Conservation (phyloP, 495 filamentous ascomycete species). For the Penicillium paradoxum region DNA sequence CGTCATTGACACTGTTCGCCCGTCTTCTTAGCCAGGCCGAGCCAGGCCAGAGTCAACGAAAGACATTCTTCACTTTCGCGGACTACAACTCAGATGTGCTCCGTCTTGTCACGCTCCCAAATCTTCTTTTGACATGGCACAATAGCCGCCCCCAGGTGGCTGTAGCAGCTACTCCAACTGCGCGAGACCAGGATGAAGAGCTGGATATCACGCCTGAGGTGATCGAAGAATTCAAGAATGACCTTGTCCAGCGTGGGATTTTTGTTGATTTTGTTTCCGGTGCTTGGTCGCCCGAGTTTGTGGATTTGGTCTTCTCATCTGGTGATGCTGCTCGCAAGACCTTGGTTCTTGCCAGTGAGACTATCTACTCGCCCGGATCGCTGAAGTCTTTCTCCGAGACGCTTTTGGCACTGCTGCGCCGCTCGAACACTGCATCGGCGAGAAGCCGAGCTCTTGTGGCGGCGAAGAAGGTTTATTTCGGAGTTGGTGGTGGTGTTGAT, state of each 20-base stretch:
- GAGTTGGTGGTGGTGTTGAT: conserved; percentile 88
- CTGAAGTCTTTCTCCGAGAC: conserved; percentile 69
- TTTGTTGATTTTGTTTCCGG: conserved; percentile 73
- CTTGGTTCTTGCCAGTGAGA: conserved; percentile 81
- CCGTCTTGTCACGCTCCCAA: conserved; percentile 81
- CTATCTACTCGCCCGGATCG: conserved; percentile 84
- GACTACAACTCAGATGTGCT: conserved; percentile 90
- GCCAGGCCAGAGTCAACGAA: conserved; percentile 14
- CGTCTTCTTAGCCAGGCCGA: conserved; percentile 49
- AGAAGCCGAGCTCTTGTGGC: conserved; percentile 68
- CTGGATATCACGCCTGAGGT: conserved; percentile 68
- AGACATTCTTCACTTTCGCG: conserved; percentile 63
- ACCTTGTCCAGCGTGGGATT: conserved; percentile 53
- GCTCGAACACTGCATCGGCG: conserved; percentile 38
- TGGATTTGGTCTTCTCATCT: conserved; percentile 46
- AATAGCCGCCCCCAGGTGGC: conserved; percentile 18
- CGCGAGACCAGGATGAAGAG: conserved; percentile 51
- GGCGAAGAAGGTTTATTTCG: conserved; percentile 94
- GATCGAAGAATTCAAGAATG: conserved; percentile 53
- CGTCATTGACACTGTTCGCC: conserved; percentile 71
- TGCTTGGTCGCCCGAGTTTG: conserved; percentile 69
- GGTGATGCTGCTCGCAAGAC: conserved; percentile 18
- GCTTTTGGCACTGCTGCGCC: conserved; percentile 58
- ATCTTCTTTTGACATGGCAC: conserved; percentile 78
- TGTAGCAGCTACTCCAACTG: conserved; percentile 4